phyloP scores from a whole-genome alignment of 2,329 filamentous ascomycete genomes.

The Curvularia sp. region DNA sequence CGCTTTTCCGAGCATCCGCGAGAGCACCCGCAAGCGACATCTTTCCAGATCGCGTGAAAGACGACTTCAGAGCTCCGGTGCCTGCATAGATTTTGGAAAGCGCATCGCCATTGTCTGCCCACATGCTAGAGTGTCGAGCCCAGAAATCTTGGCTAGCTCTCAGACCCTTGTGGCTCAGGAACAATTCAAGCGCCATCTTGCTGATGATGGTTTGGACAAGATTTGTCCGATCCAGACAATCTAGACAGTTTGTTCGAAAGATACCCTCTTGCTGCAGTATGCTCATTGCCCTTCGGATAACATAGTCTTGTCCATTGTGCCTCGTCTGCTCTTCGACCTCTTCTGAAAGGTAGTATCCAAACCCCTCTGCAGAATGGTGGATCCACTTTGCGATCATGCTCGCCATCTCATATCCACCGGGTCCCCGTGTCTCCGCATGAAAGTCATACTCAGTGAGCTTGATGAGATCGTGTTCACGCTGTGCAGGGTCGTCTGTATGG shows the following conservation, averaged over 20 bases:
- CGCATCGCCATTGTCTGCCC: slow-evolving; percentile 96
- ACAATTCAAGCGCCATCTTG: slow-evolving; percentile 87
- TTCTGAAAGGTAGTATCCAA: slow-evolving; percentile 90
- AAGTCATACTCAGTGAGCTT: slow-evolving; percentile 92
- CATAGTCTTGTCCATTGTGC: slow-evolving; percentile 51
- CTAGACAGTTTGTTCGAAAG: slow-evolving; percentile 93
- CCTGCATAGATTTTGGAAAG: slow-evolving; percentile 95
- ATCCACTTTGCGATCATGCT: slow-evolving; percentile 81
- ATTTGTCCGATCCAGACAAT: slow-evolving; percentile 95
- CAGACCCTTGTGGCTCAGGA: slow-evolving; percentile 75
- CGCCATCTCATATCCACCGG: slow-evolving; percentile 89
- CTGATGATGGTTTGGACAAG: slow-evolving; percentile 95
- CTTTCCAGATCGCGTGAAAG: slow-evolving; percentile 91
- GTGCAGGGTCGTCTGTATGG: slow-evolving; percentile 59
- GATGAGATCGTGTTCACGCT: slow-evolving; percentile 74
- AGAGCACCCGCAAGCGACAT: slow-evolving; percentile 94
- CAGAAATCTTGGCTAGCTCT: slow-evolving; percentile 81
- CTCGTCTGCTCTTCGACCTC: slow-evolving; percentile 65
- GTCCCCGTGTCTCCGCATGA: slow-evolving; percentile 88
- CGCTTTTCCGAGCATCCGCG: slow-evolving; percentile 94
- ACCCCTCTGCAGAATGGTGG: slow-evolving; percentile 78
- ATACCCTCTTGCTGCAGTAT: slow-evolving; percentile 93
- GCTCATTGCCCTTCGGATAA: slow-evolving; percentile 61
- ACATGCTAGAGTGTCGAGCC: slow-evolving; percentile 88
- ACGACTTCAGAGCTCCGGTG: slow-evolving; percentile 93